These are phyloP conservation scores for Sarocladium strictum DNA, from an alignment of 2,329 filamentous ascomycete species.

Conservation along the genomic window DNA sequence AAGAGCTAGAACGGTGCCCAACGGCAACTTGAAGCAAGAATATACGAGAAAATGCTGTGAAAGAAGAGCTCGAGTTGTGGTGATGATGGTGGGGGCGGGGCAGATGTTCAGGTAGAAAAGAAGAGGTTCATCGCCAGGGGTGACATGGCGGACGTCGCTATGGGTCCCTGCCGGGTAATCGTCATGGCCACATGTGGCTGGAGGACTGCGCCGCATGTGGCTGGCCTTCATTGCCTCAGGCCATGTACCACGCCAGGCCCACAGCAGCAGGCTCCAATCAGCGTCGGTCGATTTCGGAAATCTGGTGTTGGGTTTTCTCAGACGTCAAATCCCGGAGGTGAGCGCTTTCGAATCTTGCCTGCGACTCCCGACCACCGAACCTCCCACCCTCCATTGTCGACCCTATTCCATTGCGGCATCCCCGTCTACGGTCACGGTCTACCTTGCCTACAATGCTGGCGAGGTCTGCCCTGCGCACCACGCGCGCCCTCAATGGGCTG, in stretches of 20 bases:
- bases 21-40: not conserved
- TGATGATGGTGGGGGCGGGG: constrained; percentile 25
- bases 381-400: constrained; percentile 28
- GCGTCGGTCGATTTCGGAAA: constrained; percentile 36
- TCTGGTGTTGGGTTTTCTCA: constrained; percentile 32
- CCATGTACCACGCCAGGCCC: constrained; percentile 15
- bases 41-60: not conserved
- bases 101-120: constrained; percentile 11
- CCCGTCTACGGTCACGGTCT: constrained; percentile 30
- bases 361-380: constrained; percentile 31
- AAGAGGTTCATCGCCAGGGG: constrained; percentile 2
- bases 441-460: constrained; percentile 74
- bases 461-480: constrained; percentile 82
- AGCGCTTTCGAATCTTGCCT: constrained; percentile 29
- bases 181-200: not conserved
- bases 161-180: not conserved
- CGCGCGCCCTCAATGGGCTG: constrained; percentile 76
- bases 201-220: not conserved
- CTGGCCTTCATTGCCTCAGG: constrained; percentile 26
- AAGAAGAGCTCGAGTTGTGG: not conserved
- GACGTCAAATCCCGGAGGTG: constrained; percentile 17
- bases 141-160: not conserved
- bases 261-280: constrained; percentile 23
- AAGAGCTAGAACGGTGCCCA: constrained; percentile 36
- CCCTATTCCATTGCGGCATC: constrained; percentile 27